Conservation (phyloP, 331 rosid species). For the Rosa hybrid region DNA sequence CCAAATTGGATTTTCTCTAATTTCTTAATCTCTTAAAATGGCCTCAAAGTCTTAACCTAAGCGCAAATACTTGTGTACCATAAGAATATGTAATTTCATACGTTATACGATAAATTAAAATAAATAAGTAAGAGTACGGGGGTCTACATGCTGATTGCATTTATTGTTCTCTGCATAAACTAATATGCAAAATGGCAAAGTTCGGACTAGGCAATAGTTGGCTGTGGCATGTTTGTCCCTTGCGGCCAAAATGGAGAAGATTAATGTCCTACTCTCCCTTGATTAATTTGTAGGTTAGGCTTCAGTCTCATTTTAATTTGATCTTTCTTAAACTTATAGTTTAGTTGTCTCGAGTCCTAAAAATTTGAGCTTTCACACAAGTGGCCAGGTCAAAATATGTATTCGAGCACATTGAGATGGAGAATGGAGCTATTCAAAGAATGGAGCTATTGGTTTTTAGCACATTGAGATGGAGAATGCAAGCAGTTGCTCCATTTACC, state of each 20-base stretch:
- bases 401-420: no score
- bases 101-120: no score
- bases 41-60: no score
- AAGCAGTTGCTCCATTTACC: slow-evolving; percentile 69
- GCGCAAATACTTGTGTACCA: no score
- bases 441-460: slow-evolving; percentile 92
- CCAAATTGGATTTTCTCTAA: no score
- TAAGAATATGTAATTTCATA: no score
- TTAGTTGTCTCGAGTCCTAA: not conserved
- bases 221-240: slow-evolving; percentile 86
- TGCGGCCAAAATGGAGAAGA: slow-evolving; percentile 61
- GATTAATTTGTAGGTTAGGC: slow-evolving; percentile 88
- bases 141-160: no score
- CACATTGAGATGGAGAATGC: slow-evolving; percentile 95
- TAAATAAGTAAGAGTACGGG: no score
- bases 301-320: not conserved
- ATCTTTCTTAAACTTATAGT: not conserved
- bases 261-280: slow-evolving; percentile 61
- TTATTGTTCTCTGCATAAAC: no score
- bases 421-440: slow-evolving; percentile 81
- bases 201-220: slow-evolving; percentile 92
- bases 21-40: no score
- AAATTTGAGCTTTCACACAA: slow-evolving; percentile 39
- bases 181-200: no score
- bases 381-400: slow-evolving; percentile 71